Evolutionary conservation across 176 grass and related monocot genomes (phyloP), one percentile per base, ranked within the genome.

Genomic region (Ensete ventricosum): DNA sequence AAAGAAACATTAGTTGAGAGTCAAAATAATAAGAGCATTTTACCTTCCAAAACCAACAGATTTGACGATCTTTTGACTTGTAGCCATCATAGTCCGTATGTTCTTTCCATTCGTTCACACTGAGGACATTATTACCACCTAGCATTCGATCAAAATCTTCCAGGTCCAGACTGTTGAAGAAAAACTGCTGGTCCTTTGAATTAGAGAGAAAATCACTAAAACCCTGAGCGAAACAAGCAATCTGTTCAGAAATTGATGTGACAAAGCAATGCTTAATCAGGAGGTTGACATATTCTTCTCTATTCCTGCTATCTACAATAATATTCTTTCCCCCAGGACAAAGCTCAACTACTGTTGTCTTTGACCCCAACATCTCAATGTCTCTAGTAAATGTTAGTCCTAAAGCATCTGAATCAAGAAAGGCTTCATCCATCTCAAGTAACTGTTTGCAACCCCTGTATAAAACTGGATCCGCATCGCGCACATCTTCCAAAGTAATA

Each of bases 41-140:
- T 87, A 99, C 96, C 96, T 99, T 91, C 96, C 96, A 99, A 79
- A 99, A 99, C 91, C 91, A 92, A 74, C 50, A 73, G 64, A 99
- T 86, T 52, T 79, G 76, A 50, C 81, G 81, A 86, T 99, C 96
- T 80, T 84, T 95, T 76, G 87, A 75, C 82, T 89, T 95, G 88
- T 95, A 99, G 54, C 91, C 96, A 82, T 84, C 88, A 80, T 99
- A 99, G 71, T 92, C 86, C 53, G 96, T 99, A 84, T 99, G 88
- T 54, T 83, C 86, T 85, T 80, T 99, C 96, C 96, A 99, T 82
- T 95, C 96, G 84, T 84, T 91, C 80, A 99, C 12, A 79, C 88
- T 82, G 66, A 99, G 80, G 49, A 51, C 72, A 49, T 81, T 79
- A 19, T 76, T 88, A 49, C 71, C 96, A 8, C 96, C 91, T 84